Evolutionary conservation across 495 filamentous ascomycete species (phyloP).

Genomic region (Chlorociboria aeruginascens): DNA sequence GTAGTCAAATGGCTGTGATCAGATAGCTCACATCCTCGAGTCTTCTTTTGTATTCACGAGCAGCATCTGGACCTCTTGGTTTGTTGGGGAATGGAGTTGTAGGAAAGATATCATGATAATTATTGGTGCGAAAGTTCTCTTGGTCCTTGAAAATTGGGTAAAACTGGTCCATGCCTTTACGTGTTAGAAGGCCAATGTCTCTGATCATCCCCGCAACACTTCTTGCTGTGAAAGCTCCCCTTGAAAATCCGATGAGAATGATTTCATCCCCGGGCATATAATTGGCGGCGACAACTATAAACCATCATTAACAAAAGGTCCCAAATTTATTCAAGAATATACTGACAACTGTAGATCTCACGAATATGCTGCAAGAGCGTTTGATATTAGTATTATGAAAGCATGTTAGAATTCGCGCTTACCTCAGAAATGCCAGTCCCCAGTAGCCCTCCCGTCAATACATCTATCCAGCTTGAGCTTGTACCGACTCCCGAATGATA

Average conservation of each 20-base stretch:
- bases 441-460: conserved; percentile 13
- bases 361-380: conserved; percentile 42
- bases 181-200: conserved; percentile 50
- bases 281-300: conserved; percentile 45
- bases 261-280: conserved; percentile 60
- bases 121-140: conserved; percentile 32
- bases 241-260: conserved; percentile 59
- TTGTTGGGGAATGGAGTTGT: conserved; percentile 13
- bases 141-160: conserved; percentile 55
- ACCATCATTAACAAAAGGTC: no score
- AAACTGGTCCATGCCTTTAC: conserved; percentile 49
- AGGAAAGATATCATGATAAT: conserved; percentile 16
- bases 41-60: conserved; percentile 13
- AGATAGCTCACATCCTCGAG: conserved; percentile 11
- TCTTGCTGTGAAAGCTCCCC: conserved; percentile 61
- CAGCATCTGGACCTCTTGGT: conserved; percentile 4
- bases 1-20: neutral
- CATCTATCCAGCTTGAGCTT: conserved; percentile 5
- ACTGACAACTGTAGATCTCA: conserved; percentile 25
- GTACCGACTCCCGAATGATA: conserved; percentile 41
- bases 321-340: no score
- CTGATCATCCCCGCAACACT: conserved; percentile 31
- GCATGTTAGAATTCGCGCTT: conserved; percentile 27
- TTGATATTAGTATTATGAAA: neutral
- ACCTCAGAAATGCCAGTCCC: conserved; percentile 18